Base-by-base conservation (phyloP, 306 rosid species). In the Medicago ruthenica region DNA sequence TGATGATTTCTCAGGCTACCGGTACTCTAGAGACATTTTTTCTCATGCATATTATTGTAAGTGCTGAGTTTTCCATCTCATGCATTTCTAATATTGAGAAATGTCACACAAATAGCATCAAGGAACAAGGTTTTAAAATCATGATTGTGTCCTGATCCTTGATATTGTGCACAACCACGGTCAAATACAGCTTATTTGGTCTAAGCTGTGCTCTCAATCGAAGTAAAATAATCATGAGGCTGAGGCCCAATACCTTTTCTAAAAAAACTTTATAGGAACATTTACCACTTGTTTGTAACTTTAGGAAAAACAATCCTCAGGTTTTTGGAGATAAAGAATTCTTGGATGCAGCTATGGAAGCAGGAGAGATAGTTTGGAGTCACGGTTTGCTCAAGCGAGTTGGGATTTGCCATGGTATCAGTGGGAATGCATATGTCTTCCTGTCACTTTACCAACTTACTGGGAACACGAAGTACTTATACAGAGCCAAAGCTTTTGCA, bases 331-430 rank as follows among this genome's bases (percentile, higher is more conserved):
- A 83, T 41, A 77, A 82, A 45, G 88, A 87, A 57, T 83, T 88
- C 80, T 65, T 85, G 81, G 83, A 85, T 85, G 93, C 93, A 36
- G 91, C 96, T 69, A 41, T 24, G 40, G 87, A 90, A 61, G 91
- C 96, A n/a, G 88, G 87, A 16, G 91, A 82, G 84, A 81, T 83
- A 18, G 92, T 88, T 14, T 86, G 93, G 91, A 77, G 80, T 20
- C 83, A 89, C 2, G 89, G 96, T 34, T 57, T 90, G 67, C 91
- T 90, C 13, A 90, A 76, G 81, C 81, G 87, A 73, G 87, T 88
- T 24, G 91, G 93, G 40, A 83, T 88, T 45, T 88, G 93, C 80
- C 93, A 88, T 50, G 89, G 96, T n/a, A 86, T 90, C 6, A 90
- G 93, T 71, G 96, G 96, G 64, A 90, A 88, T 78, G 87, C 93